Conservation (phyloP, 495 filamentous ascomycete species). For the Lasiosphaeris hirsuta region DNA sequence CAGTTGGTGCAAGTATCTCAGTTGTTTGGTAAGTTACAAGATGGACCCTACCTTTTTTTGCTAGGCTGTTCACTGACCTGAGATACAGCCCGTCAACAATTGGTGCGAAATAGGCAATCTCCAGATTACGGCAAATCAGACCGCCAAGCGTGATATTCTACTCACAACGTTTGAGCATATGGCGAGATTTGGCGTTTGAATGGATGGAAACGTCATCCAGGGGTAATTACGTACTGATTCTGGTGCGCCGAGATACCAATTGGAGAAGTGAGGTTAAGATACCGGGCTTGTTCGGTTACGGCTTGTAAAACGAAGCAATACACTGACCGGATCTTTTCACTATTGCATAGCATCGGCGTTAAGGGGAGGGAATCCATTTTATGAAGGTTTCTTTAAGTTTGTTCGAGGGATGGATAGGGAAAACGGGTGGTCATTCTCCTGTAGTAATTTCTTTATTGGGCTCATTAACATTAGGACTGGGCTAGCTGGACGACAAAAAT, state of each 20-base stretch:
- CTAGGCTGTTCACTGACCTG: slow-evolving; percentile 1
- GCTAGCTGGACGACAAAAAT: no score
- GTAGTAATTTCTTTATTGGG: no score
- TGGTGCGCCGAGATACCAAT: no score
- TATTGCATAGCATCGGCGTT: slow-evolving; percentile 17
- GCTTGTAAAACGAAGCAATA: neutral
- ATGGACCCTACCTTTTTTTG: no score
- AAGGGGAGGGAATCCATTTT: neutral
- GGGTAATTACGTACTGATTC: no score
- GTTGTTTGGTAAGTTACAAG: slow-evolving; percentile 72
- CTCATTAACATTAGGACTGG: no score
- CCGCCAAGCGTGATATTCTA: slow-evolving; percentile 27
- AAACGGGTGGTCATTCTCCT: no score
- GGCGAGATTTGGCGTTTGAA: slow-evolving; percentile 3
- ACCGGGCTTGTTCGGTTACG: no score
- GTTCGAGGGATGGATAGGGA: no score
- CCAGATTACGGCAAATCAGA: slow-evolving; percentile 21
- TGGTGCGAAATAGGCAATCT: slow-evolving; percentile 73
- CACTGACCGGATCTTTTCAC: neutral
- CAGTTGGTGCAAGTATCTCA: slow-evolving; percentile 89
- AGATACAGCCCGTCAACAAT: slow-evolving; percentile 60
- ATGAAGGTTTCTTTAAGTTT: neutral
- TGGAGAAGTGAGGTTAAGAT: no score
- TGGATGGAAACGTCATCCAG: neutral
- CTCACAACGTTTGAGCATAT: slow-evolving; percentile 21